Conservation (phyloP, 2,329 filamentous ascomycete genomes). For the Fusarium sp. region DNA sequence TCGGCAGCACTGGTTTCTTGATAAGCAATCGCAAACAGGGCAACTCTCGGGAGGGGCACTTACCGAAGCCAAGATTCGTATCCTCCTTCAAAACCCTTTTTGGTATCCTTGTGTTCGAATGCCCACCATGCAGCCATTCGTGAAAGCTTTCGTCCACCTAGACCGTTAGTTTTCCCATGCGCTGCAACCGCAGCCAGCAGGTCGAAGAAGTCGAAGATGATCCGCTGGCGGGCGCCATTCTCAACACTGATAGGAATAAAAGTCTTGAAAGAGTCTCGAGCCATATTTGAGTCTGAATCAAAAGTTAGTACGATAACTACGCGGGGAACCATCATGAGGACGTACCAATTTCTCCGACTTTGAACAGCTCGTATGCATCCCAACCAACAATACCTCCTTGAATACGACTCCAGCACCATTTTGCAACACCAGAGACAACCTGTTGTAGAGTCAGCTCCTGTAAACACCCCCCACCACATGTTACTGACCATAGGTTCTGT, state of each 20-base stretch:
- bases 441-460: constrained; percentile 56
- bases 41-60: constrained; percentile 46
- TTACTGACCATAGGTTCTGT: constrained; percentile 88
- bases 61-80: constrained; percentile 90
- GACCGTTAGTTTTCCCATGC: constrained; percentile 91
- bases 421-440: constrained; percentile 93
- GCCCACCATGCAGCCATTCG: constrained; percentile 99
- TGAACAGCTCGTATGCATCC: constrained; percentile 97
- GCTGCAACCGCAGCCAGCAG: constrained; percentile 91
- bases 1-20: constrained; percentile 80
- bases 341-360: constrained; percentile 88
- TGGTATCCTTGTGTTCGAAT: constrained; percentile 89
- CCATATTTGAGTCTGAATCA: constrained; percentile 84
- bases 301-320: constrained; percentile 34
- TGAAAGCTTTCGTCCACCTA: constrained; percentile 93
- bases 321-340: constrained; percentile 8
- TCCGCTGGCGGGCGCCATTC: constrained; percentile 84
- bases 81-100: constrained; percentile 92
- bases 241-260: constrained; percentile 96
- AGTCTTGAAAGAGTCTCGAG: constrained; percentile 92
- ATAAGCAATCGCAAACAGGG: constrained; percentile 36
- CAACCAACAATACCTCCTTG: constrained; percentile 93
- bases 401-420: constrained; percentile 98
- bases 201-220: constrained; percentile 97
- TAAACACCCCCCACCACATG: not conserved